These are phyloP conservation scores for Taiozyma sp. DNA, from an alignment of 1,139 yeast genomes.

Conservation along the genomic window DNA sequence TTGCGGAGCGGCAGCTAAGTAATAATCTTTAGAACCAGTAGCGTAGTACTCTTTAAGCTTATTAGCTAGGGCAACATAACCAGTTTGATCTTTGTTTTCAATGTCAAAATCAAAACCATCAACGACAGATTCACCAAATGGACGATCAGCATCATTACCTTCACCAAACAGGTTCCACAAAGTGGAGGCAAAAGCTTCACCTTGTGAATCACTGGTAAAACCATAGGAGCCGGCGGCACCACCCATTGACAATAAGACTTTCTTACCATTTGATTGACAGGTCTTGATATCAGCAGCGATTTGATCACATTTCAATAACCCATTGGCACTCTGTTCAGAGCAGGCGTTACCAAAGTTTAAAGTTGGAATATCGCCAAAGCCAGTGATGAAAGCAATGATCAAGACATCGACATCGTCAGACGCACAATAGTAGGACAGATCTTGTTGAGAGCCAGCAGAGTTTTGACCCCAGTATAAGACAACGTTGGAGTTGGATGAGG, in stretches of 20 bases:
- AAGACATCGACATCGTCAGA: conserved; percentile 66
- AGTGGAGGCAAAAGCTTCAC: conserved; percentile 61
- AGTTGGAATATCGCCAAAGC: conserved; percentile 40
- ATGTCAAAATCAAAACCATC: conserved; percentile 76
- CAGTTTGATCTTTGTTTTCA: conserved; percentile 48
- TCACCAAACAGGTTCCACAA: conserved; percentile 88
- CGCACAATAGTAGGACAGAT: conserved; percentile 63
- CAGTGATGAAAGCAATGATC: conserved; percentile 61
- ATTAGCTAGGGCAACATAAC: conserved; percentile 56
- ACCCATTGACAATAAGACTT: conserved; percentile 76
- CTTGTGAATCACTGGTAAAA: conserved; percentile 56
- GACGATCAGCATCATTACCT: conserved; percentile 56
- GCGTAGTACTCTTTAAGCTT: conserved; percentile 54
- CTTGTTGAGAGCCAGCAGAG: conserved; percentile 67
- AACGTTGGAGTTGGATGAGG: conserved; percentile 48
- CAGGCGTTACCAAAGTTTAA: conserved; percentile 74
- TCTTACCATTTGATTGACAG: conserved; percentile 80
- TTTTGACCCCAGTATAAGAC: conserved; percentile 93
- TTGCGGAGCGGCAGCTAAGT: conserved; percentile 92
- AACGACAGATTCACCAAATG: conserved; percentile 62
- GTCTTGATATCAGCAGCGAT: conserved; percentile 72
- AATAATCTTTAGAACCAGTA: conserved; percentile 57
- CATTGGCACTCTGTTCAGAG: conserved; percentile 43
- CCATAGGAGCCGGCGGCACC: conserved; percentile 85
- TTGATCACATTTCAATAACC: conserved; percentile 52